phyloP scores from a whole-genome alignment of 2,329 filamentous ascomycete genomes.

The Onygenales sp. region DNA sequence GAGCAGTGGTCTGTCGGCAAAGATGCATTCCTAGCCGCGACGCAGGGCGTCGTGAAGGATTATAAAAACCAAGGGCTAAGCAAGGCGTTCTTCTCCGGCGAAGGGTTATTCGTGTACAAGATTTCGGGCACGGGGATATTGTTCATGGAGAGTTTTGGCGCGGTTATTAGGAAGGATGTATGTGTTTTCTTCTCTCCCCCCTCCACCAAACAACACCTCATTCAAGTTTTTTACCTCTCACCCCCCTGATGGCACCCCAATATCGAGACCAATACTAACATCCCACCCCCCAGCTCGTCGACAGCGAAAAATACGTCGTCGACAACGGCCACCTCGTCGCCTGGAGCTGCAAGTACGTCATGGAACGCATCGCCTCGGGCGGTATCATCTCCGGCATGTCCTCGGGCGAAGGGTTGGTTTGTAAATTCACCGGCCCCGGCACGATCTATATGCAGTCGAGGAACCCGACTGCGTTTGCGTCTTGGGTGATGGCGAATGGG shows the following conservation, averaged over 20 bases:
- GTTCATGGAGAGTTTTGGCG: conserved; percentile 89
- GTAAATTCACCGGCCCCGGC: conserved; percentile 84
- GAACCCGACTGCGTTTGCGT: conserved; percentile 59
- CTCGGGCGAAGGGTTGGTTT: conserved; percentile 80
- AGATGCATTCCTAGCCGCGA: conserved; percentile 77
- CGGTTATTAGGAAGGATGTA: conserved; percentile 89
- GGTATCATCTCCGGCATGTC: conserved; percentile 83
- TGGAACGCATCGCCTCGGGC: conserved; percentile 82
- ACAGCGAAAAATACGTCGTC: conserved; percentile 79
- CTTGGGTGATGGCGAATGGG: conserved; percentile 33
- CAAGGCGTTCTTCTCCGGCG: conserved; percentile 89
- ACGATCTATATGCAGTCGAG: conserved; percentile 89
- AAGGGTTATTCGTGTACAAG: conserved; percentile 85
- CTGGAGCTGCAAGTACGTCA: conserved; percentile 91
- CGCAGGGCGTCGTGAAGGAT: conserved; percentile 78
- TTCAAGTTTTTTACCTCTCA: background rate
- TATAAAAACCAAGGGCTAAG: conserved; percentile 76
- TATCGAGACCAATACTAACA: background rate
- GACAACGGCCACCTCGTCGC: conserved; percentile 91
- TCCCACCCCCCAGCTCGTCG: conserved; percentile 24
- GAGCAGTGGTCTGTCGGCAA: conserved; percentile 71
- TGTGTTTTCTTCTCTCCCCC: conserved; percentile 23
- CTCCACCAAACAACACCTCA: background rate
- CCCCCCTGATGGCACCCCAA: too few relatives aligned
- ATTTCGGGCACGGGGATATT: conserved; percentile 70